phyloP scores from a whole-genome alignment of 495 filamentous ascomycete species.

The Penicillium angulare region DNA sequence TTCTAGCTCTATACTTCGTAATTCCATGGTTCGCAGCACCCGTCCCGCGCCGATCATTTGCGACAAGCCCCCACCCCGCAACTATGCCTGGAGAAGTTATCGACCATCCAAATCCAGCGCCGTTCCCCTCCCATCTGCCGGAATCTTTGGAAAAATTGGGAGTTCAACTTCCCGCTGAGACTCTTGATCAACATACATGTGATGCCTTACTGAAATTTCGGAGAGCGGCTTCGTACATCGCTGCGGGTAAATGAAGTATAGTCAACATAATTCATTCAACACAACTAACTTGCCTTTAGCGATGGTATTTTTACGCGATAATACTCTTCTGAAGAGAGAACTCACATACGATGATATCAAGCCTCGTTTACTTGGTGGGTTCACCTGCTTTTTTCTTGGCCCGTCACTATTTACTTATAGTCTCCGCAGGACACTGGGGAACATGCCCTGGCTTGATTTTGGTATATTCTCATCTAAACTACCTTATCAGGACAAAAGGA shows the following conservation, averaged over 20 bases:
- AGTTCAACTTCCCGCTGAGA: conserved; percentile 45
- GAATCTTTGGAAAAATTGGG: conserved; percentile 52
- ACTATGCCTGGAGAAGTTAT: conserved; percentile 65
- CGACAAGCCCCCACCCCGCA: not conserved
- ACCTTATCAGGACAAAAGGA: conserved; percentile 57
- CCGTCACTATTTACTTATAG: too few species aligned
- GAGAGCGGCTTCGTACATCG: conserved; percentile 65
- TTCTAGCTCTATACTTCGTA: not conserved
- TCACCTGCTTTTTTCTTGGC: not conserved
- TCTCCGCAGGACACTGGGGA: conserved; percentile 65
- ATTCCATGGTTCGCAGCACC: not conserved
- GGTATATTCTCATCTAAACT: conserved; percentile 70
- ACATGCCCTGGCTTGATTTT: conserved; percentile 70
- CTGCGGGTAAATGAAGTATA: conserved; percentile 45
- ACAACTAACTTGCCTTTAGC: conserved; percentile 35
- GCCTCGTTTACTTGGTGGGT: conserved; percentile 56
- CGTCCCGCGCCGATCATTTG: too few species aligned
- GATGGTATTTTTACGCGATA: conserved; percentile 70
- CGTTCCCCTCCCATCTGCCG: conserved; percentile 58
- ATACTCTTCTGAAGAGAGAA: conserved; percentile 53
- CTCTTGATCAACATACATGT: conserved; percentile 44
- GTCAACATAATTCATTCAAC: not conserved
- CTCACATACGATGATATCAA: conserved; percentile 61
- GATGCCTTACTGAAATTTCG: conserved; percentile 57
- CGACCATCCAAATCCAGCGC: conserved; percentile 58